Conservation (phyloP, 352 stramenopile species). For the Phytophthora cryptogea region DNA sequence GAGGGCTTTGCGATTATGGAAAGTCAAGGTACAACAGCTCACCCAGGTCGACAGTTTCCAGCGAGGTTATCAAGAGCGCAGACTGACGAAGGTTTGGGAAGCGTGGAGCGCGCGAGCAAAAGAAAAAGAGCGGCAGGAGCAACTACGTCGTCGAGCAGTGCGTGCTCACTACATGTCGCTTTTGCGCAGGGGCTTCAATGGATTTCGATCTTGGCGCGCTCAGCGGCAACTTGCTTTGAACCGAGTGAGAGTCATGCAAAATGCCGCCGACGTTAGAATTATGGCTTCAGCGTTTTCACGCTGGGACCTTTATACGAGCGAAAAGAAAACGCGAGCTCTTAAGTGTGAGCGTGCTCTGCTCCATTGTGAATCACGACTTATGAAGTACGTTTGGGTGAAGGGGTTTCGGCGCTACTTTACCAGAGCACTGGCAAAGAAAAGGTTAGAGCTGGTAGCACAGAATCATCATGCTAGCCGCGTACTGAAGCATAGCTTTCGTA, state of each 20-base stretch:
- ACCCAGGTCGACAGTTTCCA: slow-evolving; percentile 18
- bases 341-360: slow-evolving; percentile 19
- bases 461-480: slow-evolving; percentile 6
- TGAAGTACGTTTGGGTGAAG: slow-evolving; percentile 31
- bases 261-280: slow-evolving; percentile 9
- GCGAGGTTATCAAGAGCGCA: slow-evolving; percentile 11
- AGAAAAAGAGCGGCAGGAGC: slow-evolving; percentile 26
- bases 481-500: slow-evolving; percentile 16
- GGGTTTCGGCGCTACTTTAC: slow-evolving; percentile 23
- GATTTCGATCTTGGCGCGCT: slow-evolving; percentile 15
- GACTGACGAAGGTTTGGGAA: slow-evolving; percentile 26
- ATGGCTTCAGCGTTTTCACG: slow-evolving; percentile 17
- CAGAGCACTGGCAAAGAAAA: slow-evolving; percentile 15
- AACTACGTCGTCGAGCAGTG: slow-evolving; percentile 31
- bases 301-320: slow-evolving; percentile 31
- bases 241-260: slow-evolving; percentile 25
- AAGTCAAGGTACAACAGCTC: slow-evolving; percentile 14
- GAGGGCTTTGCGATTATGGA: slow-evolving; percentile 27
- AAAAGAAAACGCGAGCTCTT: slow-evolving; percentile 20
- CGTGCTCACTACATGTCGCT: slow-evolving; percentile 32
- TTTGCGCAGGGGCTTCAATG: slow-evolving; percentile 22
- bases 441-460: not conserved
- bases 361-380: slow-evolving; percentile 20
- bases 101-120: slow-evolving; percentile 23
- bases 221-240: slow-evolving; percentile 15